phyloP scores from a whole-genome alignment of 176 grass and related monocot genomes.

The Oryza coarctata region DNA sequence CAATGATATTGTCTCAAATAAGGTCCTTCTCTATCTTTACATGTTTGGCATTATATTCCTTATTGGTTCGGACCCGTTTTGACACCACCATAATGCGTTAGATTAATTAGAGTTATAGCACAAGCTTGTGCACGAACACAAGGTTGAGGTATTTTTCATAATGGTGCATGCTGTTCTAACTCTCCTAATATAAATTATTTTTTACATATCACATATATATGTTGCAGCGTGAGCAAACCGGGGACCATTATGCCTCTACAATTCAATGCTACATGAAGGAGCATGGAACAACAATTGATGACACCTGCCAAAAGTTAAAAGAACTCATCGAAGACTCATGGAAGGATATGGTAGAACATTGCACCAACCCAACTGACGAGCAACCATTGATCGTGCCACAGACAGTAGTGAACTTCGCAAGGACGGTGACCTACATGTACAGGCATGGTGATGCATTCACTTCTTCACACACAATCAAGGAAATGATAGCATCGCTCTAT shows the following conservation, averaged over 20 bases:
- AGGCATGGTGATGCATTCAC: constrained; percentile 21
- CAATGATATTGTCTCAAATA: constrained; percentile 44
- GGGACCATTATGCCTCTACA: constrained; percentile 17
- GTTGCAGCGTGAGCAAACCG: constrained; percentile 40
- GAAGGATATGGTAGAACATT: constrained; percentile 42
- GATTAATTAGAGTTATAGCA: too few relatives aligned
- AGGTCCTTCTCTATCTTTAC: constrained; percentile 9
- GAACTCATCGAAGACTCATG: constrained; percentile 36
- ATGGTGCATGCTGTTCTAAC: neutral
- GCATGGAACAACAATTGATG: neutral
- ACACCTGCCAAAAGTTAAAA: constrained; percentile 35
- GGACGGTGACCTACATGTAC: constrained; percentile 37
- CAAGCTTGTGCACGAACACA: neutral
- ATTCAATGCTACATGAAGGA: constrained; percentile 54
- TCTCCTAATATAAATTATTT: neutral
- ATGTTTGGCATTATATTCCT: neutral
- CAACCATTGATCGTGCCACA: constrained; percentile 14
- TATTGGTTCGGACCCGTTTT: too few relatives aligned
- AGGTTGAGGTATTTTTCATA: neutral
- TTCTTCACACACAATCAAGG: constrained; percentile 31
- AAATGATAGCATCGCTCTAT: constrained; percentile 12
- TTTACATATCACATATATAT: neutral
- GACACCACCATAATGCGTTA: neutral
- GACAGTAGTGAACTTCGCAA: constrained; percentile 27
- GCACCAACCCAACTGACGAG: neutral